A percentile compares a stretch with the other conserved stretches of the same genome.
These are phyloP conservation scores for Camelina sativa DNA, from an alignment of 345 rosid species.

Conservation along the genomic window DNA sequence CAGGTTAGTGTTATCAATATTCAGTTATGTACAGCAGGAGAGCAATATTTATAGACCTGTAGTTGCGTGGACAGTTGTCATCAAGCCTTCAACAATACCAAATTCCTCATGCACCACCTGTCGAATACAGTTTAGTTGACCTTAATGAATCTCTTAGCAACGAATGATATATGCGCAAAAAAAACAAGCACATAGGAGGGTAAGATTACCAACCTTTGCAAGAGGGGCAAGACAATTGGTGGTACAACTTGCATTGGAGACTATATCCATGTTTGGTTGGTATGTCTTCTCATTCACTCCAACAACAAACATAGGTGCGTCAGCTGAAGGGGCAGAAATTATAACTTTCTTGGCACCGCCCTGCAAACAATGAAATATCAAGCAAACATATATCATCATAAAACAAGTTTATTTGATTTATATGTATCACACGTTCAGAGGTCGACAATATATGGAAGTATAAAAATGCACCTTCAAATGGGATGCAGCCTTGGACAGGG, in stretches of 20 bases:
- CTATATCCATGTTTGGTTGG: constrained; percentile 86
- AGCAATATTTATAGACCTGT: constrained; percentile 63
- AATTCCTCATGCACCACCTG: constrained; percentile 99
- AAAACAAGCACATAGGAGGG: not conserved
- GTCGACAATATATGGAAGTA: not conserved
- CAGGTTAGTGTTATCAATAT: constrained; percentile 24
- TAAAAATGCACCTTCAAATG: constrained; percentile 72
- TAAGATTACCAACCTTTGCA: constrained; percentile 73
- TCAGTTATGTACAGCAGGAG: constrained; percentile 17
- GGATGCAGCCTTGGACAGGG: constrained; percentile 79
- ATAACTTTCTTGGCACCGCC: constrained; percentile 97
- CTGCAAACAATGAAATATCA: constrained; percentile 49
- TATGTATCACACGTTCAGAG: constrained; percentile 11
- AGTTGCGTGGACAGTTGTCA: constrained; percentile 99
- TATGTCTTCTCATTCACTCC: constrained; percentile 94
- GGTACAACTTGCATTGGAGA: constrained; percentile 99
- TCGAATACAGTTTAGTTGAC: constrained; percentile 12
- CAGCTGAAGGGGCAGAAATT: constrained; percentile 98
- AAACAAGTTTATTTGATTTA: not conserved
- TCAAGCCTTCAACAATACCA: constrained; percentile 93
- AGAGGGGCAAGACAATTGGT: constrained; percentile 99
- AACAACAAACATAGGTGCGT: constrained; percentile 99
- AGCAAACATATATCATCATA: constrained; percentile 4
- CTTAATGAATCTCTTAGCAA: constrained; percentile 8
- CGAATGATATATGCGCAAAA: not conserved